Evolutionary conservation across 208 protist species (phyloP).

Genomic region (Kentomonas sorsogonicus): DNA sequence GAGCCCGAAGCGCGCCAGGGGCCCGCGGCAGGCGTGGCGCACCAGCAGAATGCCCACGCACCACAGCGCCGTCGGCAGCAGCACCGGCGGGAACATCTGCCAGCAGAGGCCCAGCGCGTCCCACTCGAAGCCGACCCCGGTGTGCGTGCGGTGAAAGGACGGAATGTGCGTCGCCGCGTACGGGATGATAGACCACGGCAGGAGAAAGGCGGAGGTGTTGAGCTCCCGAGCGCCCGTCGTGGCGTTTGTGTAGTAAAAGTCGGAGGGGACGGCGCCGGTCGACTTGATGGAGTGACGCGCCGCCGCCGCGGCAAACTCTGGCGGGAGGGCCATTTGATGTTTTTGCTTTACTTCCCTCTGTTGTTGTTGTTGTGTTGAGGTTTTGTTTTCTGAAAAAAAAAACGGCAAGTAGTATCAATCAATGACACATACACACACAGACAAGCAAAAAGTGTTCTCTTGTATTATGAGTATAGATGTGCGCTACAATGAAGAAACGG

Average conservation of each 20-base stretch:
- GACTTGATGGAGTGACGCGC: too few relatives aligned
- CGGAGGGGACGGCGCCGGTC: too few relatives aligned
- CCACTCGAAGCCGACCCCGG: slow-evolving; percentile 9
- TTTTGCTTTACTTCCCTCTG: background rate
- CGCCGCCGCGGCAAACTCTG: too few relatives aligned
- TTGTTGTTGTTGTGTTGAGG: too few relatives aligned
- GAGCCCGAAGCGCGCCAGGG: slow-evolving; percentile 43
- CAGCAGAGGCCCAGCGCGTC: slow-evolving; percentile 40
- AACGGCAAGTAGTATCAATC: too few relatives aligned
- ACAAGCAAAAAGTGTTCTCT: too few relatives aligned
- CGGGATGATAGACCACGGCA: background rate
- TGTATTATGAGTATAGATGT: too few relatives aligned
- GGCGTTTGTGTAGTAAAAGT: too few relatives aligned
- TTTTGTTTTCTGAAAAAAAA: background rate
- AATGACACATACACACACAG: too few relatives aligned
- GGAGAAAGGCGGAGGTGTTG: background rate
- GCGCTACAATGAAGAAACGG: too few relatives aligned
- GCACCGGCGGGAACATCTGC: slow-evolving; percentile 19
- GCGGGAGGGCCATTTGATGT: too few relatives aligned
- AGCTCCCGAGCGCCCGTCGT: too few relatives aligned
- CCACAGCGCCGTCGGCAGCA: slow-evolving; percentile 33
- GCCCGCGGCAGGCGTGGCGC: slow-evolving; percentile 35
- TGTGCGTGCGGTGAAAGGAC: slow-evolving; percentile 6
- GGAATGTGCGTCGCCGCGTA: background rate
- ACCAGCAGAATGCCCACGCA: slow-evolving; percentile 39